A percentile compares a stretch with the other conserved stretches of the same genome.
phyloP scores from a whole-genome alignment of 768 basidiomycete species.

The Phlebiopsis gigantea region DNA sequence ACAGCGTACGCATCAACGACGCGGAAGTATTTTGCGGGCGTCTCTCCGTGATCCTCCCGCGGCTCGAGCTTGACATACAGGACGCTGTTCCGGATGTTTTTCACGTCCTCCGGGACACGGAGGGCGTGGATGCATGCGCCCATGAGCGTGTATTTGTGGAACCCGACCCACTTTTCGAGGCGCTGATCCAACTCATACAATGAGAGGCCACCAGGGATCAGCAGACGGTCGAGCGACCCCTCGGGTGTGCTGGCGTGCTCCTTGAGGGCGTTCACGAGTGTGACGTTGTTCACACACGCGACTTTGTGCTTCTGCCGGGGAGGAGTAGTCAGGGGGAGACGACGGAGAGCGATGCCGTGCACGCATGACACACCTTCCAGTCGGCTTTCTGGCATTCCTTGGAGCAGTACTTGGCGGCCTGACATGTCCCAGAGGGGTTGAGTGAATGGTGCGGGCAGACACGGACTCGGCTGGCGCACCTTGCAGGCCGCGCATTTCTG shows the following conservation, averaged over 20 bases:
- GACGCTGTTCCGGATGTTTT: constrained; percentile 18
- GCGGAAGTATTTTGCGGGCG: constrained; percentile 24
- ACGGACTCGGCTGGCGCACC: background rate
- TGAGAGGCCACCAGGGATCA: constrained; percentile 21
- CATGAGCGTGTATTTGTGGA: constrained; percentile 26
- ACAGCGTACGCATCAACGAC: constrained; percentile 21
- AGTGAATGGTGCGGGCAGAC: background rate
- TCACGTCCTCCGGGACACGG: constrained; percentile 22
- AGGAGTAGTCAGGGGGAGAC: background rate
- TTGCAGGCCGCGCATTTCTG: constrained; percentile 14
- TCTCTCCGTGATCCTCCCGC: constrained; percentile 21
- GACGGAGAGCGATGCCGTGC: background rate
- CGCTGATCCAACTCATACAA: constrained; percentile 26
- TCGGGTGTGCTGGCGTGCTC: constrained; percentile 10
- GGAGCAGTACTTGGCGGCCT: constrained; percentile 20
- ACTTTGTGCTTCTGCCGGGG: constrained; percentile 18
- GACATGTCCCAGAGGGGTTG: background rate
- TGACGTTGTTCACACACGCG: constrained; percentile 16
- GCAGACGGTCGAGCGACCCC: constrained; percentile 12
- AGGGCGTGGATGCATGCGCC: constrained; percentile 27
- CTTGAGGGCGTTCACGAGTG: constrained; percentile 15
- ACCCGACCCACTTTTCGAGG: constrained; percentile 30
- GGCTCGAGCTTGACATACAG: constrained; percentile 15
- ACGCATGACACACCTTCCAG: constrained; percentile 18
- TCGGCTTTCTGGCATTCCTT: constrained; percentile 22